phyloP scores from a whole-genome alignment of 2,329 filamentous ascomycete genomes.

The Periglandula ipomoeae region DNA sequence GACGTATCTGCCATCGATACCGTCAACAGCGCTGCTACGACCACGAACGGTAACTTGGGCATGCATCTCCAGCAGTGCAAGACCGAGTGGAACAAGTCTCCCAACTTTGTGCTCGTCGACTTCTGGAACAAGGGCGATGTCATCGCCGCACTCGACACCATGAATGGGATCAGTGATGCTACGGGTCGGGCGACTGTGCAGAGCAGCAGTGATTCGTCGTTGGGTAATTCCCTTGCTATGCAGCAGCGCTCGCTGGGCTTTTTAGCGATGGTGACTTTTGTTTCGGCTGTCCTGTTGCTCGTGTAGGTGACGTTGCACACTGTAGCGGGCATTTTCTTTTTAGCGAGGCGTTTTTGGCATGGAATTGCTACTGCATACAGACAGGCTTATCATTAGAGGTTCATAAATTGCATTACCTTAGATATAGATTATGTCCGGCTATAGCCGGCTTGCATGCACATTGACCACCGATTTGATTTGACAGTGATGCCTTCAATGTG shows the following conservation, averaged over 20 bases:
- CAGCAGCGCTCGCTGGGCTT: conserved; percentile 18
- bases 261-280: conserved; percentile 34
- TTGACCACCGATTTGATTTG: too few species aligned
- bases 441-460: too few species aligned
- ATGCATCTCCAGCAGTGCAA: conserved; percentile 45
- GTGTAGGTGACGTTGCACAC: conserved; percentile 11
- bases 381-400: too few species aligned
- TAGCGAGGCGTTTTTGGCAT: conserved; percentile 10
- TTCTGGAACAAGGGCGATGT: conserved; percentile 68
- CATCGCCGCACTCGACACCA: conserved; percentile 56
- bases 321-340: not conserved
- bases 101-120: conserved; percentile 71
- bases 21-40: conserved; percentile 56
- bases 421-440: too few species aligned
- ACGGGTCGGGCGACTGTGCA: conserved; percentile 22
- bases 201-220: conserved; percentile 7
- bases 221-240: conserved; percentile 9
- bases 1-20: conserved; percentile 48
- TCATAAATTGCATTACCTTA: too few species aligned
- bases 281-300: conserved; percentile 32
- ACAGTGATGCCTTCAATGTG: too few species aligned
- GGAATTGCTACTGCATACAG: not conserved
- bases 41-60: conserved; percentile 42
- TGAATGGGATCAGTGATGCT: conserved; percentile 47
- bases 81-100: conserved; percentile 49